Evolutionary conservation across 2,329 filamentous ascomycete species (phyloP), one percentile per base, ranked within the genome.

Genomic region (Fusarium redolens): DNA sequence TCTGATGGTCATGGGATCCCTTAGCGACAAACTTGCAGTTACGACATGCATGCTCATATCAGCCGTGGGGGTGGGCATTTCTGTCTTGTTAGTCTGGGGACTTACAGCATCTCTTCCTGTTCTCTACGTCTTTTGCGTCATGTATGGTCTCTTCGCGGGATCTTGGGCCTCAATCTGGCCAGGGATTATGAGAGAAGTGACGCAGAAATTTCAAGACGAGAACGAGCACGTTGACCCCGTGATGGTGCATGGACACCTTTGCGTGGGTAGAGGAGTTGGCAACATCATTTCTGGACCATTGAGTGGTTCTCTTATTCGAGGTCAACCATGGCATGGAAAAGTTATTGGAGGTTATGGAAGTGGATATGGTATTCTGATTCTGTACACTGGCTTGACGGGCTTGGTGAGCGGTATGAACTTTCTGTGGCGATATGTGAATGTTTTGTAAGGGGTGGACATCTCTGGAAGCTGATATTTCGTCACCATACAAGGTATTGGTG

Each of bases 131-230:
- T 92, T 91, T 76, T 87, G 88, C n/a, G 78, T 90, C 22, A 82
- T 86, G n/a, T 92, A 89, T 74, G 90, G 90, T 2, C 85, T 91
- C 68, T 92, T 91, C 56, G 89, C 89, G 0, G 87, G 89, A 5
- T 86, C 86, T 0, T 92, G 88, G 75, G 87, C 86, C 22, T 86
- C 87, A 1, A 87, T 88, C 0, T 92, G 89, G 89, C 85, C 85
- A 9, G 87, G 87, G 0, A 83, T 87, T 71, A 85, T 85, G 82
- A 80, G 74, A 50, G 80, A 85, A 28, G 75, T 86, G 9, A 66
- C 66, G 4, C 61, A 61, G 25, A 72, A 60, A 8, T 72, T 57
- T 7, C 65, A 62, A 22, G 31, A 61, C 6, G 55, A 67, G 18
- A 69, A 60, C 9, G 57, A 61, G 47, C 44, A 71, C 30, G 22